These are phyloP conservation scores for Phoma herbarum DNA, from an alignment of 2,329 filamentous ascomycete genomes.

Conservation along the genomic window DNA sequence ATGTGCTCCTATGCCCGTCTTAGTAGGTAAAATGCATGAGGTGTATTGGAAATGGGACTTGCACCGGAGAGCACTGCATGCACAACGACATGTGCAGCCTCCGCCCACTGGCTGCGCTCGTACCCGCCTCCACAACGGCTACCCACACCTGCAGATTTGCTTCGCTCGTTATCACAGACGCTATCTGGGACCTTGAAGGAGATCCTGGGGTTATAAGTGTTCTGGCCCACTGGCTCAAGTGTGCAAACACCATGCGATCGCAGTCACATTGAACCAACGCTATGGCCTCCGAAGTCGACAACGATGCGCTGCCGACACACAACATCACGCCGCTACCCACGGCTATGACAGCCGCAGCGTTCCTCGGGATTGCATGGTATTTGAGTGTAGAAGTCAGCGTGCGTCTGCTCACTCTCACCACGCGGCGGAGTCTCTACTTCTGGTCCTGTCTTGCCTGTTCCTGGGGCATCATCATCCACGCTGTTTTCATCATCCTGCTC, in stretches of 20 bases:
- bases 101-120: neutral
- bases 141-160: neutral
- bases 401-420: constrained; percentile 47
- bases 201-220: constrained; percentile 9
- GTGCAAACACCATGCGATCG: constrained; percentile 9
- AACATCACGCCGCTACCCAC: constrained; percentile 24
- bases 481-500: constrained; percentile 53
- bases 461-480: constrained; percentile 50
- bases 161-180: constrained; percentile 12
- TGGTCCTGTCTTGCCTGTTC: constrained; percentile 49
- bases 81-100: constrained; percentile 8
- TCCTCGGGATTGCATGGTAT: constrained; percentile 43
- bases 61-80: neutral
- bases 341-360: constrained; percentile 32
- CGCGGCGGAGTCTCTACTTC: constrained; percentile 58
- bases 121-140: constrained; percentile 10
- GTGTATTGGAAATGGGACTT: neutral
- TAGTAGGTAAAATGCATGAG: constrained; percentile 13
- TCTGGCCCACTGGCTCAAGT: neutral
- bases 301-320: constrained; percentile 21
- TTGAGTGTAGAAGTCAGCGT: constrained; percentile 55
- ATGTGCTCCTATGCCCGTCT: constrained; percentile 19
- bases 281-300: constrained; percentile 21
- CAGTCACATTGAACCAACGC: constrained; percentile 12
- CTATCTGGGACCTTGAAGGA: constrained; percentile 10